Conservation (phyloP, 2,329 filamentous ascomycete genomes). For the Triangularia verruculosa region DNA sequence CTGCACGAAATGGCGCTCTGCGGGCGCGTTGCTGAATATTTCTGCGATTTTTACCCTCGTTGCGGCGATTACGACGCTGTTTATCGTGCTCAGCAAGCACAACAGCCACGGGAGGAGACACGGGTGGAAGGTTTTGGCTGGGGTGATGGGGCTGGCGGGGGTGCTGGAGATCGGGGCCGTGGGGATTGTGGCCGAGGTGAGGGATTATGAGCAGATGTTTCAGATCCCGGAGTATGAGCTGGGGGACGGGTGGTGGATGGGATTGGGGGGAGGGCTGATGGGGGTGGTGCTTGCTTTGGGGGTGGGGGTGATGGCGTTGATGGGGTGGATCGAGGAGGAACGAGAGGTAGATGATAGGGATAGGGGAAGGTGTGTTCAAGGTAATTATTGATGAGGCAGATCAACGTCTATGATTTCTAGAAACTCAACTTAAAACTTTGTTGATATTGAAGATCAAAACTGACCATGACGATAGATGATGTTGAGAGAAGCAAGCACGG, state of each 20-base stretch:
- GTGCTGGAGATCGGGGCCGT: neutral
- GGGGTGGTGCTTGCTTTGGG: neutral
- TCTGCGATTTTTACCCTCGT: neutral
- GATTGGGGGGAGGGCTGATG: neutral
- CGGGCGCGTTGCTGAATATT: neutral
- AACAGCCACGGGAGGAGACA: neutral
- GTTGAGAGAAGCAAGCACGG: neutral
- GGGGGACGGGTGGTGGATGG: neutral
- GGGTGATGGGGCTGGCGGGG: neutral
- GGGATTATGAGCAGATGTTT: neutral
- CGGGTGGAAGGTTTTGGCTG: neutral
- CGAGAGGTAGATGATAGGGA: too few relatives aligned
- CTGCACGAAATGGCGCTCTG: neutral
- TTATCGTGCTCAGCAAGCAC: neutral
- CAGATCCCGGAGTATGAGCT: neutral
- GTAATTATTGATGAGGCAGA: too few relatives aligned
- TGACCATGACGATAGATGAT: neutral
- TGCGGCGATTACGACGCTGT: neutral
- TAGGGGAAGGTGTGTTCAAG: too few relatives aligned
- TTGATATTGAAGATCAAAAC: too few relatives aligned
- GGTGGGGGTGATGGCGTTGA: neutral
- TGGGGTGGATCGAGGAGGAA: neutral
- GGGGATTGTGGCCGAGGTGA: neutral
- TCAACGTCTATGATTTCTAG: too few relatives aligned
- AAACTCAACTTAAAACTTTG: too few relatives aligned